phyloP scores from a whole-genome alignment of 257 asterid species.

The Salvia splendens region DNA sequence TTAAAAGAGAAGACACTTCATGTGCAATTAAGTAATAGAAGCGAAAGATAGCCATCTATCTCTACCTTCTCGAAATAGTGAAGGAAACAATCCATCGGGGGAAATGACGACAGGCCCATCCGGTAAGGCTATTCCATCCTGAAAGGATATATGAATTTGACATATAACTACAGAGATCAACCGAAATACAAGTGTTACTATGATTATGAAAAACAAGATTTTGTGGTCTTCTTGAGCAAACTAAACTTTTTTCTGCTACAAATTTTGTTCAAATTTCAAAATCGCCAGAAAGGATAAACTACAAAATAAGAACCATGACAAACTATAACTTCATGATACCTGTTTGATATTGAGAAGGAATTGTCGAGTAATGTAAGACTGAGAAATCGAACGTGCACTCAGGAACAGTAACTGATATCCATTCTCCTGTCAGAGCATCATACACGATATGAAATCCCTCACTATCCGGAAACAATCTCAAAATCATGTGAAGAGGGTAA shows the following conservation, averaged over 20 bases:
- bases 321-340: slow-evolving; percentile 45
- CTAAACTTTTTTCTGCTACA: background rate
- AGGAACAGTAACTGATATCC: slow-evolving; percentile 94
- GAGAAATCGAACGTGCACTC: slow-evolving; percentile 96
- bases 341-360: slow-evolving; percentile 83
- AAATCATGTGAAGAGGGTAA: background rate
- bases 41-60: slow-evolving; percentile 17
- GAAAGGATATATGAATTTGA: slow-evolving; percentile 29
- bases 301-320: slow-evolving; percentile 1
- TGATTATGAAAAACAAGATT: background rate
- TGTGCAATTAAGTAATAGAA: slow-evolving; percentile 25
- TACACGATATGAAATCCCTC: slow-evolving; percentile 13
- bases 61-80: slow-evolving; percentile 91
- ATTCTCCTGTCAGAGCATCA: slow-evolving; percentile 65
- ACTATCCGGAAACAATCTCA: background rate
- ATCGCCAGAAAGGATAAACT: background rate
- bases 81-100: slow-evolving; percentile 98
- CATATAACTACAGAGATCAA: too few relatives aligned
- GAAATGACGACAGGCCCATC: slow-evolving; percentile 98
- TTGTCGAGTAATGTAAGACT: slow-evolving; percentile 81
- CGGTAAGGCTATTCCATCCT: slow-evolving; percentile 95
- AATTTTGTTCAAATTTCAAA: background rate
- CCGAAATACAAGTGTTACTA: too few relatives aligned
- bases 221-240: background rate
- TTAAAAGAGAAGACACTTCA: slow-evolving; percentile 9